Base-by-base conservation (phyloP, 1,284 basidiomycete species). In the Mycena citricolor region DNA sequence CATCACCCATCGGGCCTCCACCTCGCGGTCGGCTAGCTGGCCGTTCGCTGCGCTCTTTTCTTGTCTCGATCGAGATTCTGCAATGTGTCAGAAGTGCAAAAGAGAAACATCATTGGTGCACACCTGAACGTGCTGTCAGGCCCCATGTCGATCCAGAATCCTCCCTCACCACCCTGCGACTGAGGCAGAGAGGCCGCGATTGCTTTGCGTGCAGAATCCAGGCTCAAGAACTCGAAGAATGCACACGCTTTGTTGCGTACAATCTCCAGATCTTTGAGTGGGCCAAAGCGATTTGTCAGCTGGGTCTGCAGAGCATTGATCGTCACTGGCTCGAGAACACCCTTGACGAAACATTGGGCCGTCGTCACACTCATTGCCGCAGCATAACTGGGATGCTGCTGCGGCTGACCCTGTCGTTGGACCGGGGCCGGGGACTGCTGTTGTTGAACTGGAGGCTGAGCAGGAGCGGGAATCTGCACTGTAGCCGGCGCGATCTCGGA, bases 211-310 rank as follows among this genome's bases (percentile, higher is more conserved):
- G 95, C 95, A 20, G 80, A 71, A 4, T 97, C 93, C 50, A 94
- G 67, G 7, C 71, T 72, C 26, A 65, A 67, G 69, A 95, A 99
- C 65, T 98, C 94, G 58, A 94, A 77, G 76, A 98, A 98, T 1
- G 94, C 95, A 61, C 94, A 97, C 0, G 90, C 91, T 67, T 93
- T 95, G 62, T 60, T 61, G 52, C 88, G 86, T 38, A 97, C 86
- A 56, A 97, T 85, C 66, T 97, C 93, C 36, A 93, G 69, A 38
- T 94, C 90, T 66, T 89, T 90, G 61, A 97, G 76, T 4, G 84
- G 76, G 5, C 94, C 94, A 64, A 97, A 97, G 34, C 83, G 81
- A 25, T 71, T 59, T 5, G 73, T 70, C 21, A 97, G 78, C 8
- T 74, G 69, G 19, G 68, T 67, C 36, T 66, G 71, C 24, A 98